These are phyloP conservation scores for Coprinopsis sp. DNA, from an alignment of 768 basidiomycete species.

Conservation along the genomic window DNA sequence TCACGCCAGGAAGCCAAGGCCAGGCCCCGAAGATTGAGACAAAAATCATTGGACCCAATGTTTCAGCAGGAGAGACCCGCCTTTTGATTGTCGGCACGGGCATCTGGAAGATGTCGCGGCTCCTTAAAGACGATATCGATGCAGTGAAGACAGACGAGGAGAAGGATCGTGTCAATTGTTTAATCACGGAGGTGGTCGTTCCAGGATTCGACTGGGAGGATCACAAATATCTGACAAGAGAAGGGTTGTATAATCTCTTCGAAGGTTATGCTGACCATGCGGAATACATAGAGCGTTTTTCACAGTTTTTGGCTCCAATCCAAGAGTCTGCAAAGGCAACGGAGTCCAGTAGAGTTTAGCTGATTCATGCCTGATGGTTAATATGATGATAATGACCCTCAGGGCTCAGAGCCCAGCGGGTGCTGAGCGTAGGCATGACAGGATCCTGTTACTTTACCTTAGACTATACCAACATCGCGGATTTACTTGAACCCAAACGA, in stretches of 20 bases:
- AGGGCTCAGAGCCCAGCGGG: no score
- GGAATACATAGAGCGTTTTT: no score
- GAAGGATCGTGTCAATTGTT: conserved; percentile 37
- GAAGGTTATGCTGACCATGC: conserved; percentile 17
- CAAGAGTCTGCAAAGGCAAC: no score
- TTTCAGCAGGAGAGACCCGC: conserved; percentile 37
- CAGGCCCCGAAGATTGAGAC: conserved; percentile 32
- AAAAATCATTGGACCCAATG: conserved; percentile 40
- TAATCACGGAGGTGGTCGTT: conserved; percentile 59
- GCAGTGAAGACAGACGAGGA: conserved; percentile 28
- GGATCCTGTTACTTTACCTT: no score
- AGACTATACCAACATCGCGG: no score
- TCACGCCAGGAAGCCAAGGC: conserved; percentile 24
- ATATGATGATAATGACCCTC: no score
- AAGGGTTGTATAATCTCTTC: conserved; percentile 31
- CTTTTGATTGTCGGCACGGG: conserved; percentile 49
- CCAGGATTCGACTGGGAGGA: conserved; percentile 53
- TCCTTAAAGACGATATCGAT: conserved; percentile 39
- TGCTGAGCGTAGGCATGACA: no score
- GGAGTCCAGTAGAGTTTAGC: no score
- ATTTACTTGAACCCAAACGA: no score
- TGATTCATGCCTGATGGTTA: no score
- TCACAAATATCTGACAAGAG: conserved; percentile 38
- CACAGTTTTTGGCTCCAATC: no score
- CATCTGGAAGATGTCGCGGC: conserved; percentile 52